Evolutionary conservation across 139 green algal species (phyloP), one percentile per base, ranked within the genome.

Genomic region (Astrephomene gubernaculifera): DNA sequence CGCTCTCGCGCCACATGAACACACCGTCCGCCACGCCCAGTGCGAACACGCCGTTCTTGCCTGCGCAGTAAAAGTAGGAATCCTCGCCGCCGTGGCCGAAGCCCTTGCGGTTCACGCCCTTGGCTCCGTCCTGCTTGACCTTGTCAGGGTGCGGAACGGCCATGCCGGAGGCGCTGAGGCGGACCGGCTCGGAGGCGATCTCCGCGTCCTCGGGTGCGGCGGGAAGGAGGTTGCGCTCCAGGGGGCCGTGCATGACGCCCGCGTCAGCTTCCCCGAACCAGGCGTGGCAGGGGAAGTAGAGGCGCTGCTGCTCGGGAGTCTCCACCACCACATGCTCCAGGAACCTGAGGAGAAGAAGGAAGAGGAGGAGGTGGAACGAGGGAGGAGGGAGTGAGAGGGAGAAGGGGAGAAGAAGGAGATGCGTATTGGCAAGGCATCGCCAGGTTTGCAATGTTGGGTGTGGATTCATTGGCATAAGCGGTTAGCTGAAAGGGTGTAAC

Each of bases 11-110:
- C 97, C 96, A 98, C 88, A 93, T 92, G 89, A 97, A 99, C 39
- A 99, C 95, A 14, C 97, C 97, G 82, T 99, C 97, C 24, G 96
- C 93, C 33, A 99, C 95, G 41, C 96, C 97, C 90, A 99, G 92
- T 21, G 90, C 96, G 63, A 94, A 94, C 17, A 96, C 85, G 76
- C 79, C 81, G 67, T 92, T 90, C 71, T 93, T 96, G 89, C 78
- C 78, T 21, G 25, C 1, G 38, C 27, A 53, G 44, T 81, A 90
- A 44, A 71, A 84, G 63, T 84, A 84, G 25, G 63, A 29, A 43
- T 84, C 78, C 60, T 98, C 96, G 0, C 96, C 96, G 8, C 87
- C 96, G 71, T 94, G 94, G 7, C 96, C 96, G 45, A 90, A 92
- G 12, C 92, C 88, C 61, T 93, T 90, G 31, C 79, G 78, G 90